Evolutionary conservation across 2,329 filamentous ascomycete genomes (phyloP), one percentile per base, ranked within the genome.

Genomic region (Sclerotinia nivalis): DNA sequence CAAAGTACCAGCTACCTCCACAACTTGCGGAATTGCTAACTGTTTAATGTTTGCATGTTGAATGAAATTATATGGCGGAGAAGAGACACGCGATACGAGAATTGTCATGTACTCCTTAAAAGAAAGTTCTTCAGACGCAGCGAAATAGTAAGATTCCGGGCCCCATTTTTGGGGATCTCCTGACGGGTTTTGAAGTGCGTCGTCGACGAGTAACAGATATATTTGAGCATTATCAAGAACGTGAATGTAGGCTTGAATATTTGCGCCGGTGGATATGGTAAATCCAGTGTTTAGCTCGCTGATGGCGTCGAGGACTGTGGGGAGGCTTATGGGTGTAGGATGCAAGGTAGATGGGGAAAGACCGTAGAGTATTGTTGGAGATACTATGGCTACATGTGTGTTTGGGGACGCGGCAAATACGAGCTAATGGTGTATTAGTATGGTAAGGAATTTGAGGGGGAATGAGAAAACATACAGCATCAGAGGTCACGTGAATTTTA

Each of bases 61-160:
- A 13, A 67, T 1, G 13, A 28, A 6, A 22, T 47, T 31, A 47
- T 47, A 40, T 9, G 56, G 31, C 0, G 31, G 5, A 2, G 7
- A 4, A 0, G 28, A 34, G 6, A 68, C 1, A 10, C n/a, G 45
- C 0, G 28, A 28, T 2, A 72, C 28, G n/a, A 73, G 25, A 9
- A 18, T 13, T 2, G 13, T 47, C 69, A 71, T 73, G 22, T 65
- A 70, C 12, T 58, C 59, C 1, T 22, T 2, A 12, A 70, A 73
- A 43, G 61, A 50, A 4, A 71, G 5, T 8, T 50, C 69, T 40
- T 67, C 62, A 5, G 52, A 60, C 7, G 15, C 28, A 7, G 18
- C 72, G 18, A 74, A 74, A 20, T 72, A 74, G 49, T 73, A 73
- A 0, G 72, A 64, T n/a, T 72, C 49, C 1, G 68, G 45, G 0